Conservation (phyloP, 352 stramenopile species). For the Pythium graminicola region DNA sequence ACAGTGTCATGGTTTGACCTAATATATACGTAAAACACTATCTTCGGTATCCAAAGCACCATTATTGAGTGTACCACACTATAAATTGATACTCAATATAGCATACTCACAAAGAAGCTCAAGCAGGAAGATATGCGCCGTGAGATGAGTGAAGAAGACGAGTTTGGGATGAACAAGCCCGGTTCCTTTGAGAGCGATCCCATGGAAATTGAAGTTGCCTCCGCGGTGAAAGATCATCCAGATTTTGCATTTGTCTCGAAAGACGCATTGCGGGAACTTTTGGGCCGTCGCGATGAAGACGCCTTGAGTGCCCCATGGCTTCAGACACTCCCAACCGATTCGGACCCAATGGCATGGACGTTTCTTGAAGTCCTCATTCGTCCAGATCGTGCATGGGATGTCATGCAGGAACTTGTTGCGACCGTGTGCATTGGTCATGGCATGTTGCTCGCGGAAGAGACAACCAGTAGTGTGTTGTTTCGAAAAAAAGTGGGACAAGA, state of each 20-base stretch:
- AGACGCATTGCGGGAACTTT: conserved; percentile 25
- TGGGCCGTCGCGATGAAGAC: conserved; percentile 10
- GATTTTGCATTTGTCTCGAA: conserved; percentile 55
- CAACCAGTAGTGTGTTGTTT: conserved; percentile 55
- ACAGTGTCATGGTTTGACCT: too few relatives aligned
- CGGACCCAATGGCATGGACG: conserved; percentile 54
- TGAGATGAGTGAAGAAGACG: conserved; percentile 43
- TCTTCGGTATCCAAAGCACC: too few relatives aligned
- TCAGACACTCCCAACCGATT: conserved; percentile 45
- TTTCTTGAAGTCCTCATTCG: conserved; percentile 68
- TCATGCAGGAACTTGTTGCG: conserved; percentile 75
- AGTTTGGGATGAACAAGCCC: conserved; percentile 65
- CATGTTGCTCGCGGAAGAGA: conserved; percentile 53
- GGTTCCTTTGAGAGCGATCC: conserved; percentile 50
- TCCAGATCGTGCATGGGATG: conserved; percentile 57
- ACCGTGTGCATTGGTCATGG: conserved; percentile 75
- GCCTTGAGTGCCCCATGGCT: conserved; percentile 44
- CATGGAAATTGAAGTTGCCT: conserved; percentile 49
- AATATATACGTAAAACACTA: too few relatives aligned
- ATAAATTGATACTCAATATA: conserved; percentile 9
- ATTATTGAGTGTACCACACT: not conserved
- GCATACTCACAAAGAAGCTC: too few relatives aligned
- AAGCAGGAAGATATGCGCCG: conserved; percentile 1
- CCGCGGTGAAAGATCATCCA: conserved; percentile 55
- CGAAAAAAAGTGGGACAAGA: conserved; percentile 60